Conservation (phyloP, 2,329 filamentous ascomycete species). For the Xylaria sp. region DNA sequence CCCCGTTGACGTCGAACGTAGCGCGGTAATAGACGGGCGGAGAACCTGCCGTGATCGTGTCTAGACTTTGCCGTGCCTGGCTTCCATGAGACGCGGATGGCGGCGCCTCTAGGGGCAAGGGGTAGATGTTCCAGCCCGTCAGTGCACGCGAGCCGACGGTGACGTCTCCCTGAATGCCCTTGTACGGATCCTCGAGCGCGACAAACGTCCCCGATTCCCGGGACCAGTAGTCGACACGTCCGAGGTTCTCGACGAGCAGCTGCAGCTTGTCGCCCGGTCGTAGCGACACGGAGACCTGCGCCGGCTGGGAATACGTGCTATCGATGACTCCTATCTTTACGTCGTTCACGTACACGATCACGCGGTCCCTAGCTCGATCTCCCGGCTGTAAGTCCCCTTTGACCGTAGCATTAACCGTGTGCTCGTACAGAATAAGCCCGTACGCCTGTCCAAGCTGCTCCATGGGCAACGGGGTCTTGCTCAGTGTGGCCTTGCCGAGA, state of each 20-base stretch:
- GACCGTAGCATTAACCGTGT: constrained; percentile 44
- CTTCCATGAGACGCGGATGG: constrained; percentile 37
- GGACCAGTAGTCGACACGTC: constrained; percentile 59
- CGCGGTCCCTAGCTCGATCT: constrained; percentile 57
- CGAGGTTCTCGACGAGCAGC: constrained; percentile 63
- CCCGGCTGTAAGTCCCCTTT: constrained; percentile 55
- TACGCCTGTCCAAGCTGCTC: constrained; percentile 58
- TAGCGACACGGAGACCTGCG: constrained; percentile 53
- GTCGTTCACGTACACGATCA: constrained; percentile 61
- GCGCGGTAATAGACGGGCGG: constrained; percentile 49
- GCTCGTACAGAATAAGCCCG: constrained; percentile 58
- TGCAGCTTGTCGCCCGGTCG: constrained; percentile 54
- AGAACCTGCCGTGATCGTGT: constrained; percentile 29
- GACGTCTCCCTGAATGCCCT: constrained; percentile 59
- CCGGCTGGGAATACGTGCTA: constrained; percentile 55
- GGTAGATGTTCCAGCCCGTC: constrained; percentile 54
- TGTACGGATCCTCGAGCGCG: constrained; percentile 56
- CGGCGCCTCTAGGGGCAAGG: constrained; percentile 51
- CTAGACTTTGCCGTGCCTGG: neutral
- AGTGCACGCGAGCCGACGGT: constrained; percentile 52
- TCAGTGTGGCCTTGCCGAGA: constrained; percentile 43
- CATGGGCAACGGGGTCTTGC: constrained; percentile 55
- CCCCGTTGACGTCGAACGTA: constrained; percentile 46
- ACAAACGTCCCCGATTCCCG: constrained; percentile 47
- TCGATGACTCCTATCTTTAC: constrained; percentile 58